A percentile compares a stretch with the other conserved stretches of the same genome.
These are phyloP conservation scores for Metschnikowia gruessii DNA, from an alignment of 805 yeast species.

Conservation along the genomic window DNA sequence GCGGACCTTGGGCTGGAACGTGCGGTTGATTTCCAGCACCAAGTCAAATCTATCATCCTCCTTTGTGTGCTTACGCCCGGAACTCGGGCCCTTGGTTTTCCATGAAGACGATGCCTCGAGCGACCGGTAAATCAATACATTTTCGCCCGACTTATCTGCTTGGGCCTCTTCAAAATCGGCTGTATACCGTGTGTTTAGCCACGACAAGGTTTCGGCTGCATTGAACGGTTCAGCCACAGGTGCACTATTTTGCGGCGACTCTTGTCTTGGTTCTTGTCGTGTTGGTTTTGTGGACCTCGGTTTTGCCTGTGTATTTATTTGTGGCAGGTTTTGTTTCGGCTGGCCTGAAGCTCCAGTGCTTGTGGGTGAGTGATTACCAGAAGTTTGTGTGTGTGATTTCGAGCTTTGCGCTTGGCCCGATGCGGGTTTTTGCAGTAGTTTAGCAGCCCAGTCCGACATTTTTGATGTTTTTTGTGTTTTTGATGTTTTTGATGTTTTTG, in stretches of 20 bases:
- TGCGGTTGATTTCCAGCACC: slow-evolving; percentile 16
- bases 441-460: slow-evolving; percentile 19
- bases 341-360: too few species aligned
- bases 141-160: slow-evolving; percentile 21
- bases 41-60: slow-evolving; percentile 13
- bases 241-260: not conserved
- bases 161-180: slow-evolving; percentile 22
- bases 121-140: slow-evolving; percentile 22
- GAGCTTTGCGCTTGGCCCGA: not conserved
- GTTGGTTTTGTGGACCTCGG: not conserved
- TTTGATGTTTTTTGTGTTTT: not conserved
- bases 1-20: not conserved
- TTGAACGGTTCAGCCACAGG: slow-evolving; percentile 17
- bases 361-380: too few species aligned
- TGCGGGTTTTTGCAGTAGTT: slow-evolving; percentile 13
- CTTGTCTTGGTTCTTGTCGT: not conserved
- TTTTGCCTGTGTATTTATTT: not conserved
- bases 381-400: too few species aligned
- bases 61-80: slow-evolving; percentile 6
- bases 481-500: too few species aligned
- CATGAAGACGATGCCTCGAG: slow-evolving; percentile 24
- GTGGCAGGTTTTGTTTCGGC: not conserved
- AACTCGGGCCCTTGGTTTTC: slow-evolving; percentile 12
- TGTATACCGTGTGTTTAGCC: slow-evolving; percentile 19
- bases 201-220: slow-evolving; percentile 21